A percentile compares a stretch with the other conserved stretches of the same genome.
Conservation (phyloP, 345 rosid species). For the Diplotaxis tenuifolia region DNA sequence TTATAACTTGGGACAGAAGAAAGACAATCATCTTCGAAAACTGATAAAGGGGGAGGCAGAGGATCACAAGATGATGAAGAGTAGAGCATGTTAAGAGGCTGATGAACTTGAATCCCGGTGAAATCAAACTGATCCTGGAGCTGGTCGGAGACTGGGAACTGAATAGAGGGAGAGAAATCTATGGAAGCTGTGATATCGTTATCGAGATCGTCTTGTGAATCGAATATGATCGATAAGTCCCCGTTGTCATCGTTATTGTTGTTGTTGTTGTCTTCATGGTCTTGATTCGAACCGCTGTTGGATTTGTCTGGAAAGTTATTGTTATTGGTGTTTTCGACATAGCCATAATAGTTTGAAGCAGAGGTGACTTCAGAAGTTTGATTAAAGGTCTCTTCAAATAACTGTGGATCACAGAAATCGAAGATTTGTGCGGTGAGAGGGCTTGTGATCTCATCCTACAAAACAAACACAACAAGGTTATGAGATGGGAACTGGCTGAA, state of each 20-base stretch:
- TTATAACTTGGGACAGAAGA: slow-evolving; percentile 66
- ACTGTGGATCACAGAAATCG: slow-evolving; percentile 65
- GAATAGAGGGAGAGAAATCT: slow-evolving; percentile 70
- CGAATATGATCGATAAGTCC: slow-evolving; percentile 55
- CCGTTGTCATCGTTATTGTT: slow-evolving; percentile 29
- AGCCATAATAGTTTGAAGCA: slow-evolving; percentile 55
- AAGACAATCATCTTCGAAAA: slow-evolving; percentile 77
- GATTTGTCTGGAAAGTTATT: slow-evolving; percentile 23
- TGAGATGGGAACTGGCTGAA: not conserved
- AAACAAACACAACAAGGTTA: not conserved
- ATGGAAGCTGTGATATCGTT: slow-evolving; percentile 84
- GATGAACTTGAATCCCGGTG: slow-evolving; percentile 40
- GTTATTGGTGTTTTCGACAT: slow-evolving; percentile 45
- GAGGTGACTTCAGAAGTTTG: slow-evolving; percentile 77
- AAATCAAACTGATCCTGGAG: slow-evolving; percentile 62
- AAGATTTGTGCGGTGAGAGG: slow-evolving; percentile 68
- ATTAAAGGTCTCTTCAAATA: slow-evolving; percentile 56
- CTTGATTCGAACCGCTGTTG: slow-evolving; percentile 34
- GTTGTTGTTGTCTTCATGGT: slow-evolving; percentile 20
- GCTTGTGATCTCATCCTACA: slow-evolving; percentile 80
- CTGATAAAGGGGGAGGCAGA: slow-evolving; percentile 38
- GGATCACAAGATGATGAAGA: slow-evolving; percentile 28
- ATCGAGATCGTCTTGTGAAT: slow-evolving; percentile 70
- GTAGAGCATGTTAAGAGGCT: slow-evolving; percentile 29
- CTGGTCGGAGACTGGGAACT: slow-evolving; percentile 45